A percentile compares a stretch with the other conserved stretches of the same genome.
phyloP scores from a whole-genome alignment of 108 stramenopile genomes.

The Nitzschia inconspicua region DNA sequence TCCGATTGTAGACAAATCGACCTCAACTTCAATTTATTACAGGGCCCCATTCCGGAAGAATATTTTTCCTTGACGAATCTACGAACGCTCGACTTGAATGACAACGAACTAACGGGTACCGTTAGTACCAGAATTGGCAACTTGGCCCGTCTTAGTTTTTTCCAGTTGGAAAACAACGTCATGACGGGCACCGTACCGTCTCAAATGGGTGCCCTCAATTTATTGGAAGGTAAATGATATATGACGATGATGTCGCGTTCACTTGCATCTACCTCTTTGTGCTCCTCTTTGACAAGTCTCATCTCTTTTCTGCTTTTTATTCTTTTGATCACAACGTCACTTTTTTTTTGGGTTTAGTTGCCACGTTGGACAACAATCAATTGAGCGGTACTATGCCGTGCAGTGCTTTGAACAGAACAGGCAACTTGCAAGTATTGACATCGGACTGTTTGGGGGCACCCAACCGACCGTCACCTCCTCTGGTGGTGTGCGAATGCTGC shows the following conservation, averaged over 20 bases:
- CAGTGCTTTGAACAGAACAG: constrained; percentile 13
- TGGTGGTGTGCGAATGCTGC: constrained; percentile 45
- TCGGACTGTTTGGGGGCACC: constrained; percentile 44
- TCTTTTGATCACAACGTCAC: background rate
- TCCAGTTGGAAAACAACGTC: constrained; percentile 63
- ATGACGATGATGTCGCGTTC: background rate
- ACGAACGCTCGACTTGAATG: constrained; percentile 64
- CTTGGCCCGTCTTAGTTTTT: constrained; percentile 41
- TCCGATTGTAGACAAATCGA: no score
- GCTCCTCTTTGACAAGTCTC: background rate
- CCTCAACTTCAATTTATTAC: constrained; percentile 59
- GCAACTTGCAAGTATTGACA: constrained; percentile 18
- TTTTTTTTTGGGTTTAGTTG: constrained; percentile 17
- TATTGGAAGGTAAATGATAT: constrained; percentile 19
- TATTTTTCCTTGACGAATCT: constrained; percentile 46
- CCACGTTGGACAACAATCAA: constrained; percentile 39
- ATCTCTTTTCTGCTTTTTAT: background rate
- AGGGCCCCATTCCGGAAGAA: constrained; percentile 49
- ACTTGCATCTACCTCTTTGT: background rate
- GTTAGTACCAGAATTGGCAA: constrained; percentile 45
- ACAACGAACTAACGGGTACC: constrained; percentile 61
- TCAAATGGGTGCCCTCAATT: constrained; percentile 31
- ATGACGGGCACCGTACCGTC: constrained; percentile 58
- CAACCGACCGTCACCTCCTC: constrained; percentile 41
- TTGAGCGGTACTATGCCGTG: constrained; percentile 58